phyloP scores from a whole-genome alignment of 257 asterid genomes.

The Fraxinus pennsylvanica region DNA sequence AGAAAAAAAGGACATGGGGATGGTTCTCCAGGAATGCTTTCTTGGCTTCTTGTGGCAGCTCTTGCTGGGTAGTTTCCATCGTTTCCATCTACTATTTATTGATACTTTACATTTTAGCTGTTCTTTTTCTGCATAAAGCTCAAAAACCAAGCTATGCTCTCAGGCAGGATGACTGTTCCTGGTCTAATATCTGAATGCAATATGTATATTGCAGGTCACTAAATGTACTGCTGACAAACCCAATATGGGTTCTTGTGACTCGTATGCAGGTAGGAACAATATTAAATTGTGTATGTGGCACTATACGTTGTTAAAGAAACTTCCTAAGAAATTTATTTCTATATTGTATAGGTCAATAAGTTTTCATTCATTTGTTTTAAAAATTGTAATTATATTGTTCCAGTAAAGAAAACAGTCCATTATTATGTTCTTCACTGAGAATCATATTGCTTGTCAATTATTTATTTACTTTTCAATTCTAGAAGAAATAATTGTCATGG shows the following conservation, averaged over 20 bases:
- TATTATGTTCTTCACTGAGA: constrained; percentile 11
- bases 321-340: background rate
- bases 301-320: background rate
- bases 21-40: constrained; percentile 88
- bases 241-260: constrained; percentile 94
- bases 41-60: constrained; percentile 93
- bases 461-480: background rate
- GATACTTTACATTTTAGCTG: background rate
- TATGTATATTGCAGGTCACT: constrained; percentile 51
- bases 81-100: constrained; percentile 2
- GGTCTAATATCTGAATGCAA: constrained; percentile 3
- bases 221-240: constrained; percentile 79
- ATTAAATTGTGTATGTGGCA: background rate
- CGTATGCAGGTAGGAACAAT: constrained; percentile 78
- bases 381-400: background rate
- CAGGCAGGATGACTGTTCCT: background rate
- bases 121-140: background rate
- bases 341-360: constrained; percentile 1
- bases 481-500: background rate
- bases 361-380: background rate
- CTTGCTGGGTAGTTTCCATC: constrained; percentile 67
- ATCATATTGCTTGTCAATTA: constrained; percentile 8
- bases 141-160: background rate
- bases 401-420: background rate
- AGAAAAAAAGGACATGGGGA: constrained; percentile 65